Evolutionary conservation across 257 asterid genomes (phyloP), one percentile per base, ranked within the genome.

Genomic region (Solanum chilense): DNA sequence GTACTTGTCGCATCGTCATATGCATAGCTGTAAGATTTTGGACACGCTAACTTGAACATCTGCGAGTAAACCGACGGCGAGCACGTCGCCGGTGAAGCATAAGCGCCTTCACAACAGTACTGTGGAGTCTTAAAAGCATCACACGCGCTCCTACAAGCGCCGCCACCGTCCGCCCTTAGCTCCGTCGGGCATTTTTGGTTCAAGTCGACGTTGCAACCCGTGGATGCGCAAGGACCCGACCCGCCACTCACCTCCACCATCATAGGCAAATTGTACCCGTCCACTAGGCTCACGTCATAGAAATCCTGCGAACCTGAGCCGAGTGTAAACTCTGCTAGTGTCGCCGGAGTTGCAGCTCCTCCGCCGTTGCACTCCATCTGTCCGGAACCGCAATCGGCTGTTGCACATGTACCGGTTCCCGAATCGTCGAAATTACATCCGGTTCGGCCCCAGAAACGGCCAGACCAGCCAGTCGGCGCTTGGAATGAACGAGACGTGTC

Each of bases 391-490:
- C 98, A 95, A 81, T 94, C 97, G 3, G 94, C 98, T 44, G 95
- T 94, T 42, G 91, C n/a, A 86, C 98, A 95, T 64, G 93, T 87
- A 7, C 95, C 97, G 41, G 25, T 91, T 41, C 91, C 95, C 3
- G 94, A 89, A 13, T 37, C 91, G 44, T 93, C 95, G 85, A 94
- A 96, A 18, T 49, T 86, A 87, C 98, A 96, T 35, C 94, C 96
- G 64, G 95, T 93, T 83, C 98, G 87, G 70, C 92, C 98, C 98
- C 98, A 93, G 87, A 95, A 93, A 21, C 98, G 93, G 15, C 98
- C 98, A 35, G 96, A 93, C 98, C 98, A 94, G 69, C 98, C 97
- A 62, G 95, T 91, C 3, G 98, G 95, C 2, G 93, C 97, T 82
- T 91, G 92, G 86, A 95, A 88, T 74, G 94, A 60, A 74, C 95